phyloP scores from a whole-genome alignment of 78 protist genomes.

The Dictyostelium intermedium region DNA sequence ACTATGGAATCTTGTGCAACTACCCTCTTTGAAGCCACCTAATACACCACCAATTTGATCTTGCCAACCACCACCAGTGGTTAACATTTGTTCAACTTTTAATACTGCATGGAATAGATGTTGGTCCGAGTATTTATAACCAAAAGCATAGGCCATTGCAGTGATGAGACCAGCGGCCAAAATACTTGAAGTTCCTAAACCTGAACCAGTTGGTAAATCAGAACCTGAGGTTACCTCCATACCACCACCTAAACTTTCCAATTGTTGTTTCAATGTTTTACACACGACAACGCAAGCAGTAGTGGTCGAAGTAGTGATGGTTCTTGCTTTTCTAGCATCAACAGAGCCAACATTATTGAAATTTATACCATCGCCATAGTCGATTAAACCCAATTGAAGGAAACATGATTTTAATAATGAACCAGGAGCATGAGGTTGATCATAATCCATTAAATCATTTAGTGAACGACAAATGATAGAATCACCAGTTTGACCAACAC shows the following conservation, averaged over 20 bases:
- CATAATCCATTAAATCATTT: slow-evolving; percentile 22
- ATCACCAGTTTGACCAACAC: neutral
- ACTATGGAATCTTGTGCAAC: neutral
- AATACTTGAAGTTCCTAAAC: slow-evolving; percentile 80
- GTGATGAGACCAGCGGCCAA: slow-evolving; percentile 58
- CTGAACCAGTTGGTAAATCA: slow-evolving; percentile 80
- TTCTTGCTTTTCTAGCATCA: neutral
- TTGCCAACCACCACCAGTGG: slow-evolving; percentile 91
- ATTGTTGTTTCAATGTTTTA: slow-evolving; percentile 1
- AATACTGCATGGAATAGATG: slow-evolving; percentile 70
- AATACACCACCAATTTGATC: slow-evolving; percentile 86
- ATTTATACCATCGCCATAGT: neutral
- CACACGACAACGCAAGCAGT: neutral
- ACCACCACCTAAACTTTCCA: slow-evolving; percentile 81
- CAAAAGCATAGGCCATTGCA: slow-evolving; percentile 54
- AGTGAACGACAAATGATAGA: slow-evolving; percentile 13
- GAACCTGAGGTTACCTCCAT: slow-evolving; percentile 29
- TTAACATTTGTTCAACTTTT: slow-evolving; percentile 85
- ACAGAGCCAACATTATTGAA: neutral
- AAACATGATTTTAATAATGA: slow-evolving; percentile 54
- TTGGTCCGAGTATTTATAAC: slow-evolving; percentile 4
- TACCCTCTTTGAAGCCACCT: slow-evolving; percentile 74
- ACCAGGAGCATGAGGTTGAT: slow-evolving; percentile 14
- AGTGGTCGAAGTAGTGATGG: neutral
- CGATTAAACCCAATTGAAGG: slow-evolving; percentile 37